These are phyloP conservation scores for Schizophyllum commune DNA, from an alignment of 1,284 basidiomycete genomes.

Conservation along the genomic window DNA sequence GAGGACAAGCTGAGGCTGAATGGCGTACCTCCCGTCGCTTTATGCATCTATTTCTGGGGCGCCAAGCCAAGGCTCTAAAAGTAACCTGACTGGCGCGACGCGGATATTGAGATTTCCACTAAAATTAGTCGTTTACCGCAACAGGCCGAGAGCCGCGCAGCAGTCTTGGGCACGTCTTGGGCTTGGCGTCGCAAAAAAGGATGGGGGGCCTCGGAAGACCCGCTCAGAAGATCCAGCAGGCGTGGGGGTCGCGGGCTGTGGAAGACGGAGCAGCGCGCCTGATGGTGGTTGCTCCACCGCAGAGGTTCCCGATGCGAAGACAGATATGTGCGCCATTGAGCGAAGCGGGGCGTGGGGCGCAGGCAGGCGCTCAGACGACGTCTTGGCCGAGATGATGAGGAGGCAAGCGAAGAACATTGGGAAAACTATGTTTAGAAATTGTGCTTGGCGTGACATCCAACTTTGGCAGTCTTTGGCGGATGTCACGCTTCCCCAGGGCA, in stretches of 20 bases:
- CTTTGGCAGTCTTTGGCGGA: neutral
- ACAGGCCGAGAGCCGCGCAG: neutral
- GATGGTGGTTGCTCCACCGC: conserved; percentile 15
- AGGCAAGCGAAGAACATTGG: neutral
- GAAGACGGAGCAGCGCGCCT: conserved; percentile 2
- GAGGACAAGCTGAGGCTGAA: neutral
- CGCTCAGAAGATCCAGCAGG: neutral
- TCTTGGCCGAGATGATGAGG: neutral
- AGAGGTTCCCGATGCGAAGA: conserved; percentile 23
- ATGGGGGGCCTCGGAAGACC: neutral
- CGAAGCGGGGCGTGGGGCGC: neutral
- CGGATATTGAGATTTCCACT: neutral
- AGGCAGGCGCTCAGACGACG: neutral
- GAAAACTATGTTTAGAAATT: neutral
- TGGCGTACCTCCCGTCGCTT: neutral
- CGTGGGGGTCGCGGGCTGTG: neutral
- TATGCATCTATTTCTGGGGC: neutral
- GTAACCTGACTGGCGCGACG: neutral
- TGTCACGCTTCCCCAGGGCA: neutral
- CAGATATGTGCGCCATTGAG: conserved; percentile 2
- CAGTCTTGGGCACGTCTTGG: neutral
- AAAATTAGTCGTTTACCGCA: neutral
- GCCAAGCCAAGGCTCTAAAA: neutral
- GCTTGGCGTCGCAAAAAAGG: neutral
- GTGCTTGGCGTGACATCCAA: neutral